Conservation (phyloP, 306 rosid species). For the Rosa lucieae region DNA sequence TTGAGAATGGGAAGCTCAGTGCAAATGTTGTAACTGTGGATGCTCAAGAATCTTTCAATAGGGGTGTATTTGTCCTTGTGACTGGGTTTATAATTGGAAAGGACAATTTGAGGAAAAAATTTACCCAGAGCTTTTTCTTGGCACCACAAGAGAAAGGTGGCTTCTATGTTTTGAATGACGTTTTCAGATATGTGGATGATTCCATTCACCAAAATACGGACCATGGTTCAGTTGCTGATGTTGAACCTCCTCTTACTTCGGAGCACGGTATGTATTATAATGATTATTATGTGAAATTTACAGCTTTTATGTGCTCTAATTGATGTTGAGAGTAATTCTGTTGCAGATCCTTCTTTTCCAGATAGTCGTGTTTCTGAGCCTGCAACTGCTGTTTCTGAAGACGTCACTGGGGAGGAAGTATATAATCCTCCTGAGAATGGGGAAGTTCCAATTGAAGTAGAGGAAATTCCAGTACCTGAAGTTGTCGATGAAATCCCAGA, state of each 20-base stretch:
- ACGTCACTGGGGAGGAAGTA: constrained; percentile 40
- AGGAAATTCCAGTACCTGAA: constrained; percentile 52
- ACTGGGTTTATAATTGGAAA: constrained; percentile 74
- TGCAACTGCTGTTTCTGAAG: constrained; percentile 30
- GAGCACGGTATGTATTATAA: constrained; percentile 45
- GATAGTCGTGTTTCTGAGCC: constrained; percentile 43
- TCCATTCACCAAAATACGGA: constrained; percentile 23
- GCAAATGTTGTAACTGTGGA: constrained; percentile 72
- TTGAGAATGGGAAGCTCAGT: constrained; percentile 53
- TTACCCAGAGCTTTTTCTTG: constrained; percentile 83
- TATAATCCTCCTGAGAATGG: constrained; percentile 37
- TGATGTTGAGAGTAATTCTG: constrained; percentile 13
- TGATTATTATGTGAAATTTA: constrained; percentile 1
- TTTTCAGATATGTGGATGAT: constrained; percentile 75
- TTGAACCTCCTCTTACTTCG: constrained; percentile 34
- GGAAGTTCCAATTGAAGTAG: constrained; percentile 47
- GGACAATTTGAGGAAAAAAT: constrained; percentile 55
- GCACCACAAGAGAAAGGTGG: constrained; percentile 97
- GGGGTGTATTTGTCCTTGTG: constrained; percentile 83
- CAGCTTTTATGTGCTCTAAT: neutral
- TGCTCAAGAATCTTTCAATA: constrained; percentile 73
- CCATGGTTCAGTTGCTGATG: constrained; percentile 31
- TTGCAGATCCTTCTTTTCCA: constrained; percentile 40
- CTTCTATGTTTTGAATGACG: constrained; percentile 83
- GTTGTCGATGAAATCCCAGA: constrained; percentile 63